These are phyloP conservation scores for Calocybe indica DNA, from an alignment of 768 basidiomycete species.

Conservation along the genomic window DNA sequence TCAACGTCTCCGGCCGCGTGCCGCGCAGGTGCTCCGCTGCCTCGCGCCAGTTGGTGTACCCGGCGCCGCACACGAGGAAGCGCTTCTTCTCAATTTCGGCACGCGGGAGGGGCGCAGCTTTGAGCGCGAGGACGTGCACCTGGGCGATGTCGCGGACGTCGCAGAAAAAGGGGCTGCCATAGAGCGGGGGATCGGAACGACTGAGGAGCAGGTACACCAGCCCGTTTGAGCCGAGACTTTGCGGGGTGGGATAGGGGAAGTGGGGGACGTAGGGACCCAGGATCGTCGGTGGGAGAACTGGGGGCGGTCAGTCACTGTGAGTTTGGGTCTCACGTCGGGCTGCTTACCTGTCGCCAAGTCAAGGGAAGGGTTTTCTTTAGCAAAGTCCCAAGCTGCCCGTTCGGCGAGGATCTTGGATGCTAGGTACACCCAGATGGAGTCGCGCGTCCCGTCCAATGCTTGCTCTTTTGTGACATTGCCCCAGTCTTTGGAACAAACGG, in stretches of 20 bases:
- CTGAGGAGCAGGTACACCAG: constrained; percentile 21
- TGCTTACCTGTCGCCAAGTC: constrained; percentile 32
- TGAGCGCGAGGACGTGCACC: constrained; percentile 26
- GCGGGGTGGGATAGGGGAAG: constrained; percentile 23
- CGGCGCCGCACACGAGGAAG: constrained; percentile 21
- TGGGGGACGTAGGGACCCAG: constrained; percentile 28
- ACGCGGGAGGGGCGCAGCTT: constrained; percentile 16
- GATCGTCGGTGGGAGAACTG: constrained; percentile 32
- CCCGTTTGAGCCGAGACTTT: constrained; percentile 23
- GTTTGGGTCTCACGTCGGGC: background rate
- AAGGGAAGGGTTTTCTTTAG: constrained; percentile 28
- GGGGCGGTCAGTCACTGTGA: background rate
- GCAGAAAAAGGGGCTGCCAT: constrained; percentile 23
- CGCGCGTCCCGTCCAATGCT: constrained; percentile 16
- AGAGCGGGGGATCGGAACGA: constrained; percentile 13
- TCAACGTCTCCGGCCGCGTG: constrained; percentile 10
- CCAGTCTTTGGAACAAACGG: constrained; percentile 23
- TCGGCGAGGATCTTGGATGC: constrained; percentile 37
- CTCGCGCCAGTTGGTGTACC: constrained; percentile 22
- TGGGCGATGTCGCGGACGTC: constrained; percentile 32
- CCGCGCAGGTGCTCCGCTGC: constrained; percentile 20
- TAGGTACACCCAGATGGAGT: constrained; percentile 30
- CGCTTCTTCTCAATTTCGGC: constrained; percentile 18
- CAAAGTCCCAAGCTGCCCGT: constrained; percentile 35
- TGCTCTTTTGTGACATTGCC: constrained; percentile 25